These are phyloP conservation scores for Neofusicoccum sp. DNA, from an alignment of 2,329 filamentous ascomycete genomes.

Conservation along the genomic window DNA sequence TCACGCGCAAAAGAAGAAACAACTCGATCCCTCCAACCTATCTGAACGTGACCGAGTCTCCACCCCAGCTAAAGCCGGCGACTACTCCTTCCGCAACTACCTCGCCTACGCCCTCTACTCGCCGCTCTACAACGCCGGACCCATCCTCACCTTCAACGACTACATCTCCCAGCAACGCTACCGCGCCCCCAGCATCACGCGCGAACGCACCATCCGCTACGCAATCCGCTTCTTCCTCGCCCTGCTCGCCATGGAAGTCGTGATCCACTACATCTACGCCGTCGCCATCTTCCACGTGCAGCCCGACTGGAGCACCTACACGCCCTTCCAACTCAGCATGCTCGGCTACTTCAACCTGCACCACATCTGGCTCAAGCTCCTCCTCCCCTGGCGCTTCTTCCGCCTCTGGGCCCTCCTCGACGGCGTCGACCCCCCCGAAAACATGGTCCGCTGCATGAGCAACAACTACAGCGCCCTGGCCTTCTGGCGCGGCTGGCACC, in stretches of 20 bases:
- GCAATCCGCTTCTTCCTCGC: constrained; percentile 78
- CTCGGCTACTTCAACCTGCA: constrained; percentile 95
- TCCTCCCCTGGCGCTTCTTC: constrained; percentile 98
- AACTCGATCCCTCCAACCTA: constrained; percentile 82
- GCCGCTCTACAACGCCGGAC: constrained; percentile 88
- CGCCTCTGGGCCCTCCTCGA: constrained; percentile 93
- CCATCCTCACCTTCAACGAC: constrained; percentile 97
- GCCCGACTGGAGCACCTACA: constrained; percentile 81
- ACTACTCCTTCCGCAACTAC: constrained; percentile 85
- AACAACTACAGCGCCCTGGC: constrained; percentile 89
- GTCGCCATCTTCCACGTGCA: constrained; percentile 84
- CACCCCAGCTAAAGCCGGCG: constrained; percentile 68
- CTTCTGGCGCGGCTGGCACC: constrained; percentile 97
- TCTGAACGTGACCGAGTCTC: constrained; percentile 86
- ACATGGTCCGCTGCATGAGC: constrained; percentile 95
- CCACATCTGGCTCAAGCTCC: constrained; percentile 95
- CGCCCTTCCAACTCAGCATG: constrained; percentile 83
- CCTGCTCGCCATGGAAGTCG: constrained; percentile 79
- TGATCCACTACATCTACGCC: constrained; percentile 91
- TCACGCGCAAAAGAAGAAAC: constrained; percentile 91
- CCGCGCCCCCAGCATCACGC: constrained; percentile 69
- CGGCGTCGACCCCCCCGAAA: constrained; percentile 92
- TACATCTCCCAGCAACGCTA: constrained; percentile 87
- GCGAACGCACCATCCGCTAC: constrained; percentile 74
- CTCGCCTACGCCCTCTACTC: constrained; percentile 88